These are phyloP conservation scores for Malus domestica DNA, from an alignment of 306 rosid species.

Conservation along the genomic window ASM211411v1 NC_041789.1:22987501-22988000, in stretches of 20 bases:
- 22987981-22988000: conserved; percentile 58
- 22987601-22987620: neutral
- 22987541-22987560: neutral
- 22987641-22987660: neutral
- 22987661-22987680: neutral
- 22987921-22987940: conserved; percentile 59
- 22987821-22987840: conserved; percentile 93
- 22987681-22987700: conserved; percentile 56
- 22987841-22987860: conserved; percentile 90
- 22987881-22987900: conserved; percentile 72
- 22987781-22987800: conserved; percentile 45
- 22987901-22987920: conserved; percentile 73
- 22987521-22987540: neutral
- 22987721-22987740: conserved; percentile 76
- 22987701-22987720: conserved; percentile 57
- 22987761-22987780: conserved; percentile 83
- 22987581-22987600: neutral
- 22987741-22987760: conserved; percentile 97
- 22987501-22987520: neutral
- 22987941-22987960: conserved; percentile 50
- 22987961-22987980: conserved; percentile 62
- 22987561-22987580: neutral
- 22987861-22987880: conserved; percentile 89
- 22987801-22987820: conserved; percentile 80
- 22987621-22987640: neutral